These are phyloP conservation scores for Penicillium sp. DNA, from an alignment of 2,329 filamentous ascomycete genomes.

Conservation along the genomic window DNA sequence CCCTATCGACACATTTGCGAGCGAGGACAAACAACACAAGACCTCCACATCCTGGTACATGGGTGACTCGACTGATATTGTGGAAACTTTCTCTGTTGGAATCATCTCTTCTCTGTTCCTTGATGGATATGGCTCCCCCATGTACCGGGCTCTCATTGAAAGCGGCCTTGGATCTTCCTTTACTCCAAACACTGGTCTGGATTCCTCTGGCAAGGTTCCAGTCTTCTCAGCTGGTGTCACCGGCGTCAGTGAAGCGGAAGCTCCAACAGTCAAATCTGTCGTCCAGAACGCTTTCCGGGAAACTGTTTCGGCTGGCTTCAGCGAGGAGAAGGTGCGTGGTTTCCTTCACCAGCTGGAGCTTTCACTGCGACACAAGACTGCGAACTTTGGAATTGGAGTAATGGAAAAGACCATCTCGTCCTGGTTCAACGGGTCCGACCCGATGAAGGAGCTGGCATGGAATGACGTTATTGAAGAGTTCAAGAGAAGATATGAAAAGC, in stretches of 20 bases:
- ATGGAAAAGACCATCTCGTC: conserved; percentile 82
- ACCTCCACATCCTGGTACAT: conserved; percentile 91
- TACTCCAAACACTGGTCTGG: conserved; percentile 90
- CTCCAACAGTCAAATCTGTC: conserved; percentile 68
- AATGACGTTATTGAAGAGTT: conserved; percentile 82
- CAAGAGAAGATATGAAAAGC: conserved; percentile 67
- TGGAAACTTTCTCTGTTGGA: conserved; percentile 82
- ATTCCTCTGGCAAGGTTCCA: conserved; percentile 67
- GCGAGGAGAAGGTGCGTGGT: conserved; percentile 83
- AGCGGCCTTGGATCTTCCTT: conserved; percentile 86
- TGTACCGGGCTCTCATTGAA: conserved; percentile 86
- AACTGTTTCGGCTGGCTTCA: conserved; percentile 71
- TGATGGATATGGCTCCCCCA: conserved; percentile 89
- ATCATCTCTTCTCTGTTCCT: conserved; percentile 78
- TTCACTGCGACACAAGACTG: conserved; percentile 91
- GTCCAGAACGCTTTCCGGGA: conserved; percentile 68
- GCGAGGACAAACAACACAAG: conserved; percentile 82
- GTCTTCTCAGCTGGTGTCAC: conserved; percentile 89
- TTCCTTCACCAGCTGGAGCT: conserved; percentile 91
- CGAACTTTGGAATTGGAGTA: conserved; percentile 86
- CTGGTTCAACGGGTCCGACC: conserved; percentile 94
- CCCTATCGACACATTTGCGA: conserved; percentile 79
- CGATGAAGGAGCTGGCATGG: conserved; percentile 86
- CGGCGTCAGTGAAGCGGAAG: conserved; percentile 76
- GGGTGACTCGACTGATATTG: conserved; percentile 71